phyloP scores from a whole-genome alignment of 345 rosid genomes.

The Rhizophora apiculata region DNA sequence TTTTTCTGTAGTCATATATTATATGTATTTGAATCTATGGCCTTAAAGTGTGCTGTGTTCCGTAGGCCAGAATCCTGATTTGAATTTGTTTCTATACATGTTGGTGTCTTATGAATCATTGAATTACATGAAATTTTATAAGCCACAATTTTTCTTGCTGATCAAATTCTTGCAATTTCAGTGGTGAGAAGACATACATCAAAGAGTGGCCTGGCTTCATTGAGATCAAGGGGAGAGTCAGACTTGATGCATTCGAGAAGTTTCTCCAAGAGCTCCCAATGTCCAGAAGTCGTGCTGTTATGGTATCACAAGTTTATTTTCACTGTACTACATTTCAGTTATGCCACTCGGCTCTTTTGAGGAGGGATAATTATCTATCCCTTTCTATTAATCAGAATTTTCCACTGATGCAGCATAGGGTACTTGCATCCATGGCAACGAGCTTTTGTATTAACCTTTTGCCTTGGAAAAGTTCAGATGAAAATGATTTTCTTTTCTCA shows the following conservation, averaged over 20 bases:
- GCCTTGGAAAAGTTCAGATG: conserved; percentile 13
- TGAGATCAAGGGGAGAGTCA: conserved; percentile 93
- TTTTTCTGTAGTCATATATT: no score
- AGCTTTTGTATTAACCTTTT: conserved; percentile 10
- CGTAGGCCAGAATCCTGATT: not conserved
- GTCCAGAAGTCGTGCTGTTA: conserved; percentile 90
- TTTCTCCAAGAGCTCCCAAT: conserved; percentile 87
- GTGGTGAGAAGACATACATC: conserved; percentile 72
- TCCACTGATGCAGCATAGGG: conserved; percentile 8
- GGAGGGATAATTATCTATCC: conserved; percentile 10
- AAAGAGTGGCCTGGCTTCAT: conserved; percentile 64
- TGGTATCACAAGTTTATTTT: conserved; percentile 67
- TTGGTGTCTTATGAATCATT: not conserved
- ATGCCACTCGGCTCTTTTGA: conserved; percentile 14
- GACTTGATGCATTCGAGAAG: conserved; percentile 88
- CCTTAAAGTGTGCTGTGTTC: no score
- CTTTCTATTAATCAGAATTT: conserved; percentile 14
- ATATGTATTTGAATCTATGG: no score
- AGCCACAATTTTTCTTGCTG: not conserved
- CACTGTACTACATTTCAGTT: conserved; percentile 37
- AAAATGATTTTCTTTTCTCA: not conserved
- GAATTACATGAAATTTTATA: not conserved
- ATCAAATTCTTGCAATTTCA: conserved; percentile 26
- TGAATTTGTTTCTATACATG: not conserved
- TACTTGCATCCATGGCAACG: conserved; percentile 7